A percentile compares a stretch with the other conserved stretches of the same genome.
These are phyloP conservation scores for Boletus eberwhitei DNA, from an alignment of 768 basidiomycete species.

Conservation along the genomic window DNA sequence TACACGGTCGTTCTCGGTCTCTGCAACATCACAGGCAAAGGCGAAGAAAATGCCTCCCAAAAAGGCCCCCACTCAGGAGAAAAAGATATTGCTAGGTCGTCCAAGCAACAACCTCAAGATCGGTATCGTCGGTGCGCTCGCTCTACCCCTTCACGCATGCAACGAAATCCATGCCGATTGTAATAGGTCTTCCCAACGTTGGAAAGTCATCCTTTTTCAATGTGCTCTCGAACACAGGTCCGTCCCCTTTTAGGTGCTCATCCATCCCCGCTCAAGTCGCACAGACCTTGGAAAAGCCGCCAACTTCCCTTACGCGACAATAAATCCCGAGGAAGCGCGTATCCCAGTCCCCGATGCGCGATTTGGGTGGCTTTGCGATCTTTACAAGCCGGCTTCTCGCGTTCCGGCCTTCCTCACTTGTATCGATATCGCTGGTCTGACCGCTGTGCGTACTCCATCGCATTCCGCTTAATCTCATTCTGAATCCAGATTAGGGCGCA, in stretches of 20 bases:
- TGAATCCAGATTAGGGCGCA: slow-evolving; percentile 60
- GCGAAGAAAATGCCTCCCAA: slow-evolving; percentile 83
- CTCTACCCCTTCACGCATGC: neutral
- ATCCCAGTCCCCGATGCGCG: slow-evolving; percentile 92
- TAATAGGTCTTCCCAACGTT: slow-evolving; percentile 85
- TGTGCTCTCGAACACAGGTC: slow-evolving; percentile 86
- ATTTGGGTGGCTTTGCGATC: slow-evolving; percentile 90
- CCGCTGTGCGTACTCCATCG: slow-evolving; percentile 60
- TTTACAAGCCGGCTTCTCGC: slow-evolving; percentile 84
- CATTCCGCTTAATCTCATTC: slow-evolving; percentile 6
- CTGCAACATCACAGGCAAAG: slow-evolving; percentile 41
- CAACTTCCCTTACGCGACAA: slow-evolving; percentile 96
- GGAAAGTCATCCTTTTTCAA: slow-evolving; percentile 99
- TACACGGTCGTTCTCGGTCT: slow-evolving; percentile 36
- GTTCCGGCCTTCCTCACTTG: slow-evolving; percentile 96
- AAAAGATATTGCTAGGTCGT: slow-evolving; percentile 83
- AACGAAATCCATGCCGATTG: slow-evolving; percentile 4
- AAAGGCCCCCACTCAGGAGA: slow-evolving; percentile 73
- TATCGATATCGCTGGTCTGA: slow-evolving; percentile 98
- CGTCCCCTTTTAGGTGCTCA: slow-evolving; percentile 17
- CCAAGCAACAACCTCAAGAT: slow-evolving; percentile 98
- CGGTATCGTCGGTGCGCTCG: slow-evolving; percentile 89
- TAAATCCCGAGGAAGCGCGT: slow-evolving; percentile 93
- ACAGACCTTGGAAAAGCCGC: slow-evolving; percentile 88
- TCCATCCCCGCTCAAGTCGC: slow-evolving; percentile 6